Base-by-base conservation (phyloP, 2,329 filamentous ascomycete species). In the Fusarium xylarioides region DNA sequence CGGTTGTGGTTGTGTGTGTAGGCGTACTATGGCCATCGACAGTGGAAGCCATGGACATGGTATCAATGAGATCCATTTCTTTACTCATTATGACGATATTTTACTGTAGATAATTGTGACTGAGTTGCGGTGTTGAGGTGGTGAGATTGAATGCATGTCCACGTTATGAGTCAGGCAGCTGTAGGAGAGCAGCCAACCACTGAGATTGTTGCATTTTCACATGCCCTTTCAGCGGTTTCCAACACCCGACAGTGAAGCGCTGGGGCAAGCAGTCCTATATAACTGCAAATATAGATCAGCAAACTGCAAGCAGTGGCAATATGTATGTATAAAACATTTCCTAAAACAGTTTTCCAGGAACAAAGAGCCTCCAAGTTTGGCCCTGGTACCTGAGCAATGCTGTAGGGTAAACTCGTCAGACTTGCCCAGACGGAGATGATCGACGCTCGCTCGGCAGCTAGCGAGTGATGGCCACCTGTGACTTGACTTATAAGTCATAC, bases 41-140 rank as follows among this genome's bases (percentile, higher is more conserved):
- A 11, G 66, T 77, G 5, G 75, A 76, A n/a, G 68, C 63, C 40
- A 49, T 68, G 18, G 75, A 77, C 57, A 76, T 70, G 16, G 59
- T 44, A 19, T 77, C 75, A 43, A 47, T 46, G 18, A 69, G 5
- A 14, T 74, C 75, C 8, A 60, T 40, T 5, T 77, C 73, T 50
- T 76, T 77, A 55, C 59, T 49, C 75, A 74, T 74, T 11, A 5
- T 43, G 26, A 5, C 0, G 14, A 11, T 28, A 5, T 26, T 14
- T 19, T 23, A 28, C 14, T 18, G 18, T 15, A 4, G 23, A 40
- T 10, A 26, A 5, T 16, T 30, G 32, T 15, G 12, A 14, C 7
- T 30, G 15, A 42, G 8, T 15, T 38, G 9, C 35, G 16, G 6
- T 30, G 32, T 28, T 46, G 44, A 55, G 15, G 16, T 34, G 34